phyloP scores from a whole-genome alignment of 164 flowering plant genomes.

The Malania oleifera region DNA sequence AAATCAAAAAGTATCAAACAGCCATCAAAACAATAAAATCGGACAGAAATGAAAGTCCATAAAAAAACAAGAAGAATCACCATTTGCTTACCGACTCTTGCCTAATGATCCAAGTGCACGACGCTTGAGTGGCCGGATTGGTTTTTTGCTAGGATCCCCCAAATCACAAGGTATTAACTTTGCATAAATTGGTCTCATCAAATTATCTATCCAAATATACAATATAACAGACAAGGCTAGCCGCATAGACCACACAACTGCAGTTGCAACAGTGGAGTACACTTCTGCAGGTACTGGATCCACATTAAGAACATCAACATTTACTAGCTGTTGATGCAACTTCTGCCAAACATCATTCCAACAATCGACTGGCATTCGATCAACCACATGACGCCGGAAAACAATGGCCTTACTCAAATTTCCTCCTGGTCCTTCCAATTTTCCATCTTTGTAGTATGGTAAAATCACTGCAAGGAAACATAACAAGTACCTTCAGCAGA shows the following conservation, averaged over 20 bases:
- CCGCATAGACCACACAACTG: conserved; percentile 94
- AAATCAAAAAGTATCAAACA: not conserved
- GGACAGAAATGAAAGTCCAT: not conserved
- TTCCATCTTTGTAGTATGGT: conserved; percentile 79
- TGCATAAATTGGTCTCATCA: conserved; percentile 83
- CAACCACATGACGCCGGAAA: conserved; percentile 78
- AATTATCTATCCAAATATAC: conserved; percentile 73
- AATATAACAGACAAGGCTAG: conserved; percentile 70
- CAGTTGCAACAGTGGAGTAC: conserved; percentile 81
- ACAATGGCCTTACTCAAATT: conserved; percentile 54
- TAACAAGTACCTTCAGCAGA: conserved; percentile 1
- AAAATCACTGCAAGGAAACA: conserved; percentile 59
- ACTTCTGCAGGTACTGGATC: conserved; percentile 70
- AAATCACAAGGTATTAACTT: conserved; percentile 88
- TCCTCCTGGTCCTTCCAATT: conserved; percentile 25
- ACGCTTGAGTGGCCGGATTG: conserved; percentile 45
- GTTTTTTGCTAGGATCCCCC: conserved; percentile 53
- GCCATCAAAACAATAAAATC: not conserved
- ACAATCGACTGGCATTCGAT: conserved; percentile 88
- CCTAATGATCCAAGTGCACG: conserved; percentile 83
- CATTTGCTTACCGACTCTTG: conserved; percentile 70
- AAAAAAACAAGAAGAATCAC: conserved; percentile 8
- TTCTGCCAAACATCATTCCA: conserved; percentile 97
- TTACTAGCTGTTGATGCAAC: conserved; percentile 86
- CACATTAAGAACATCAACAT: conserved; percentile 78